Conservation (phyloP, 768 basidiomycete genomes). For the Hebeloma cylindrosporum region DNA sequence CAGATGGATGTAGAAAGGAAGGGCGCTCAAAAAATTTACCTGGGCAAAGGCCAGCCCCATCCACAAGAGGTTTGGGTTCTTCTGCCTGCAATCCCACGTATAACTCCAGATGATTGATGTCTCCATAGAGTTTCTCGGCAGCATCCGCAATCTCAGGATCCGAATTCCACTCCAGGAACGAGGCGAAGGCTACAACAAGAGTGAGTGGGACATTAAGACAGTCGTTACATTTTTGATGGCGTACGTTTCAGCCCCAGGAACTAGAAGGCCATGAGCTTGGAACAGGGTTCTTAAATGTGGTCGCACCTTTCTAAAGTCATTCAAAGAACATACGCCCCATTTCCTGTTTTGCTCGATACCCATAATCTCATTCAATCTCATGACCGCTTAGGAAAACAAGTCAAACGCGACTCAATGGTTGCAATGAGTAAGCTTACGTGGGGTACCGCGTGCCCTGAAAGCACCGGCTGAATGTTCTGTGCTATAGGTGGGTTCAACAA, state of each 20-base stretch:
- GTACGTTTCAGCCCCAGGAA: constrained; percentile 77
- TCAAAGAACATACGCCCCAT: constrained; percentile 84
- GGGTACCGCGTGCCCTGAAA: constrained; percentile 78
- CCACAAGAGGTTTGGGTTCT: constrained; percentile 69
- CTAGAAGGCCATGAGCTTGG: constrained; percentile 28
- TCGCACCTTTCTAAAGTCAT: constrained; percentile 76
- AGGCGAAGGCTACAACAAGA: constrained; percentile 53
- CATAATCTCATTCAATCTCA: constrained; percentile 82
- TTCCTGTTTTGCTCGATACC: constrained; percentile 73
- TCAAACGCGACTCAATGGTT: background rate
- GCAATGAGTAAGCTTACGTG: constrained; percentile 32
- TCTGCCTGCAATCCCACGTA: constrained; percentile 83
- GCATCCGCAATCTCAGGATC: constrained; percentile 63
- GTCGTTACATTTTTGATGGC: constrained; percentile 17
- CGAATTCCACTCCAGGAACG: constrained; percentile 82
- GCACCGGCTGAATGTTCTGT: constrained; percentile 70
- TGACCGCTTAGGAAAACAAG: constrained; percentile 38
- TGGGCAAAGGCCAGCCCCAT: constrained; percentile 84
- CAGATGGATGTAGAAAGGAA: background rate
- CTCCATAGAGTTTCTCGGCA: constrained; percentile 76
- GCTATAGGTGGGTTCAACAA: constrained; percentile 31
- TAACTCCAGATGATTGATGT: constrained; percentile 76
- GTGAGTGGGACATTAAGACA: background rate
- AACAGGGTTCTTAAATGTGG: too few species aligned
- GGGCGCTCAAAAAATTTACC: constrained; percentile 35